Base-by-base conservation (phyloP, 2,329 filamentous ascomycete species). In the Coniella lustricola region DNA sequence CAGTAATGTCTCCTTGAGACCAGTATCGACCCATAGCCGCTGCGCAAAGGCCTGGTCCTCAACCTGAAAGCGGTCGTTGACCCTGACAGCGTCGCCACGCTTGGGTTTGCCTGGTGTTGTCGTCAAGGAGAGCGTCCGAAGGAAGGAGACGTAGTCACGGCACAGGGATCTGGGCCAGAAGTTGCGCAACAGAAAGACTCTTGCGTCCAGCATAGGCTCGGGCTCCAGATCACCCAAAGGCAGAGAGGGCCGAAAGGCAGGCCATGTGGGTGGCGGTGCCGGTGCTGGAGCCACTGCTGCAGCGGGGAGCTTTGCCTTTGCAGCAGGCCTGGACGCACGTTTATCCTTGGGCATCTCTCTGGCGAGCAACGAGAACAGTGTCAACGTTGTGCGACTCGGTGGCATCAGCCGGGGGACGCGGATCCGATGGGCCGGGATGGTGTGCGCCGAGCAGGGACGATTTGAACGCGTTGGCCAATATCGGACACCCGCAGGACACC, bases 31-130 rank as follows among this genome's bases (percentile, higher is more conserved):
- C 90, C 90, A 97, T 13, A 96, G 66, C 47, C 76, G 72, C 58
- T 81, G 74, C 0, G 90, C 87, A 64, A 96, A 95, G 0, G 55
- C 65, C 22, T 78, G 67, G 67, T 96, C 90, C 22, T 90, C 72
- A 17, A 95, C 71, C 67, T 95, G 88, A 58, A 85, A 95, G 10
- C 91, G 81, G 63, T 96, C 91, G 63, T 96, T 96, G 40, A 95
- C 86, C 32, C 91, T 77, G 7, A 88, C 76, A 1, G 90, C 90
- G 48, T 93, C 84, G 41, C 87, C 88, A 53, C 81, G 82, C 64
- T 87, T 91, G 1, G 88, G 88, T 52, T 81, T 82, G 0, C 81
- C 81, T 0, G 88, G 88, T 0, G 88, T 95, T 1, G 88, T 94
- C 38, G 76, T 77, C 39, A 95, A 69, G 0, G 87, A 82, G 3